A percentile compares a stretch with the other conserved stretches of the same genome.
These are phyloP conservation scores for Pilaira anomala DNA, from an alignment of 192 early-diverging fungal genomes.

Conservation along the genomic window DNA sequence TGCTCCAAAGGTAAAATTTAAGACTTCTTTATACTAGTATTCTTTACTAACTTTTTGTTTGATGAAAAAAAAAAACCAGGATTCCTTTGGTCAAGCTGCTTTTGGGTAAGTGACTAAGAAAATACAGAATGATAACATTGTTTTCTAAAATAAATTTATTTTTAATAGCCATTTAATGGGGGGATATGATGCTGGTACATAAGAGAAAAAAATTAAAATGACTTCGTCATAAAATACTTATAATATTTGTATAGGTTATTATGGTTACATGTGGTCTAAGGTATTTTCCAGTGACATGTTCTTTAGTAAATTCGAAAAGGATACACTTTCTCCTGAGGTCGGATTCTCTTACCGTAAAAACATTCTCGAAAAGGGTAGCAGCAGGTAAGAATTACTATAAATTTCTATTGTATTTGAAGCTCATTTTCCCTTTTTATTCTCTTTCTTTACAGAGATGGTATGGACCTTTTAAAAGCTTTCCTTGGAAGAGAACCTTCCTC, in stretches of 20 bases:
- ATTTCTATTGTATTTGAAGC: no score
- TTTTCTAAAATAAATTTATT: slow-evolving; percentile 20
- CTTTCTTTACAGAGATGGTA: slow-evolving; percentile 59
- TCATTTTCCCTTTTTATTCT: no score
- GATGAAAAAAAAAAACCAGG: slow-evolving; percentile 11
- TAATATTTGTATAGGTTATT: slow-evolving; percentile 45
- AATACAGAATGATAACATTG: no score
- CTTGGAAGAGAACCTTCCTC: slow-evolving; percentile 78
- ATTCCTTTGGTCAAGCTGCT: slow-evolving; percentile 35
- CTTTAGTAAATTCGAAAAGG: slow-evolving; percentile 63
- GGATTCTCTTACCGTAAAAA: slow-evolving; percentile 74
- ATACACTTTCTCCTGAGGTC: slow-evolving; percentile 53
- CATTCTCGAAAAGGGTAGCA: slow-evolving; percentile 71
- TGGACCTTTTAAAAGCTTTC: slow-evolving; percentile 68
- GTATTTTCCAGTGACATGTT: slow-evolving; percentile 84
- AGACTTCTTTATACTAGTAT: background rate
- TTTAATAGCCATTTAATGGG: slow-evolving; percentile 69
- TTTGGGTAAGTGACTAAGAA: slow-evolving; percentile 27
- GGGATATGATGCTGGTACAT: slow-evolving; percentile 62
- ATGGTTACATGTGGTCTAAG: slow-evolving; percentile 77
- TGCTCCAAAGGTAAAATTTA: slow-evolving; percentile 33
- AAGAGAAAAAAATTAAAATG: background rate
- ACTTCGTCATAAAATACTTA: slow-evolving; percentile 4
- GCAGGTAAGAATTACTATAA: no score
- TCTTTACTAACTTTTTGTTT: background rate